These are phyloP conservation scores for Erodium maritimum DNA, from an alignment of 345 rosid species.

Conservation along the genomic window DNA sequence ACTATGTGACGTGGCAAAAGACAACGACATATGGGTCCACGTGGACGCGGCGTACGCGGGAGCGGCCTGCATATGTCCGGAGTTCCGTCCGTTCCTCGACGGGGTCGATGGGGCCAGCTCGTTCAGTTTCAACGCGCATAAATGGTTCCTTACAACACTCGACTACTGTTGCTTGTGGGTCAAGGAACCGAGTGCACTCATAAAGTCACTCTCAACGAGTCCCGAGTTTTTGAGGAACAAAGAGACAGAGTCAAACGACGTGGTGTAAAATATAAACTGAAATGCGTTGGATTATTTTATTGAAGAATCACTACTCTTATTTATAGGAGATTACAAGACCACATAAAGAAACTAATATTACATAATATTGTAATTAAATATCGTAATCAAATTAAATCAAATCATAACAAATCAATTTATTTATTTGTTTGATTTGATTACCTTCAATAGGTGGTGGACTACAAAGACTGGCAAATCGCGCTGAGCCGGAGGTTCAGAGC, in stretches of 20 bases:
- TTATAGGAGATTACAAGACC: too few relatives aligned
- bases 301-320: too few relatives aligned
- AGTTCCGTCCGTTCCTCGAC: conserved; percentile 27
- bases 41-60: conserved; percentile 48
- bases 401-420: too few relatives aligned
- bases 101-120: conserved; percentile 39
- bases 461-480: conserved; percentile 50
- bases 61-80: conserved; percentile 37
- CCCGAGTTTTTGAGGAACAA: conserved; percentile 34
- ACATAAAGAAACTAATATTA: too few relatives aligned
- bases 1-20: conserved; percentile 7
- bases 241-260: conserved; percentile 17
- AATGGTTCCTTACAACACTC: conserved; percentile 36
- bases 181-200: conserved; percentile 33
- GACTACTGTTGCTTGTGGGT: conserved; percentile 53
- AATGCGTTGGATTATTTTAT: too few relatives aligned
- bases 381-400: too few relatives aligned
- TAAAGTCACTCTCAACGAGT: conserved; percentile 23
- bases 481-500: conserved; percentile 38
- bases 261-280: too few relatives aligned
- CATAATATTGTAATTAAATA: too few relatives aligned
- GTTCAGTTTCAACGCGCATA: conserved; percentile 41
- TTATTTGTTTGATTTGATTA: too few relatives aligned
- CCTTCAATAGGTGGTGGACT: conserved; percentile 37
- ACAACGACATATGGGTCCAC: conserved; percentile 32